Percentiles rank a stretch among this genome's conserved stretches.
These are phyloP conservation scores for Lipomyces mesembrius DNA, from an alignment of 805 yeast genomes.

Conservation along the genomic window DNA sequence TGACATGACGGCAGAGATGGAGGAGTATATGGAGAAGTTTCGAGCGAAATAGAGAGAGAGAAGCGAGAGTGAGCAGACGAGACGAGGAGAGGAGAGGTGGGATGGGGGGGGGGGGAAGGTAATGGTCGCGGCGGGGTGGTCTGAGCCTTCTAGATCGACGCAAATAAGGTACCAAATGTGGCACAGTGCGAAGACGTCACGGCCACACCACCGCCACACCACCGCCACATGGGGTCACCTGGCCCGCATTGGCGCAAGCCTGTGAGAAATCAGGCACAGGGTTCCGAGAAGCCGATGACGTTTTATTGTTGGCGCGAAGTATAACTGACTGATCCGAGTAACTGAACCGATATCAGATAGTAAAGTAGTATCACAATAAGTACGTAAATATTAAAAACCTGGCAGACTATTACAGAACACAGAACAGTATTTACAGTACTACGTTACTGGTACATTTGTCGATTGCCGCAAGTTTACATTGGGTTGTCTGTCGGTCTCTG, in stretches of 20 bases:
- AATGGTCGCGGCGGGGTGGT: background rate
- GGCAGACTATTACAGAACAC: no score
- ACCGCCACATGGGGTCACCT: constrained; percentile 6
- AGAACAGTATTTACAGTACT: no score
- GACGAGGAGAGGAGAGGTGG: background rate
- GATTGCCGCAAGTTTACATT: no score
- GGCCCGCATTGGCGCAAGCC: background rate
- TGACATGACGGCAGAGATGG: constrained; percentile 18
- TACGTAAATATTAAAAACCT: no score
- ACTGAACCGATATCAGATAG: no score
- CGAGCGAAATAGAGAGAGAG: background rate
- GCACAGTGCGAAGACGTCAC: constrained; percentile 3
- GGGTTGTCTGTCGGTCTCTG: no score
- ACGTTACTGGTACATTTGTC: no score
- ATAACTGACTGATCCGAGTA: no score
- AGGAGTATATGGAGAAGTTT: background rate
- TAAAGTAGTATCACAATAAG: no score
- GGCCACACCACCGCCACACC: background rate
- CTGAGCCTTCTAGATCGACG: background rate
- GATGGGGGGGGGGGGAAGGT: constrained; percentile 3
- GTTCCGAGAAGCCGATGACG: no score
- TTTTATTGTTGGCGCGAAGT: no score
- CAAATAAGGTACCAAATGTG: background rate
- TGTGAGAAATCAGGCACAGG: no score
- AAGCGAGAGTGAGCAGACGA: background rate